Conservation (phyloP, 1,284 basidiomycete species). For the Thecaphora frezii region DNA sequence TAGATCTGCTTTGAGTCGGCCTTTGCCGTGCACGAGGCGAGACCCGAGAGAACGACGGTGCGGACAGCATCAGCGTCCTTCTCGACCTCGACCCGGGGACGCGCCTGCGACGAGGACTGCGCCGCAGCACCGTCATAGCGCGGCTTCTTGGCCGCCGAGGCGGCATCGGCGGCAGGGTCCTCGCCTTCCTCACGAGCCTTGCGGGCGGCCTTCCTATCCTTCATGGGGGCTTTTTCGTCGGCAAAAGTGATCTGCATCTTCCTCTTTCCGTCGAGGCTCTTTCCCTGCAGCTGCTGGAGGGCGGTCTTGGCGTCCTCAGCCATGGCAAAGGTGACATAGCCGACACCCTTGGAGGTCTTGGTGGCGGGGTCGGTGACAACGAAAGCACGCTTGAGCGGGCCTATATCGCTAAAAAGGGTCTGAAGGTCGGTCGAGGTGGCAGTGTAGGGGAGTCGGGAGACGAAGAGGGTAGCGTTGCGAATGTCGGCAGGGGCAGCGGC, state of each 20-base stretch:
- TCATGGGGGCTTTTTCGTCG: constrained; percentile 37
- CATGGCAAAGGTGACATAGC: constrained; percentile 90
- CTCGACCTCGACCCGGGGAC: constrained; percentile 5
- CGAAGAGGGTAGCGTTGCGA: constrained; percentile 57
- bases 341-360: constrained; percentile 90
- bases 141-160: constrained; percentile 12
- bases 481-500: constrained; percentile 9
- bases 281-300: constrained; percentile 49
- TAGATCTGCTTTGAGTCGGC: constrained; percentile 54
- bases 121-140: constrained; percentile 9
- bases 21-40: constrained; percentile 37
- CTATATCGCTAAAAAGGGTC: constrained; percentile 91
- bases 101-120: not conserved
- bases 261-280: constrained; percentile 48
- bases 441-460: constrained; percentile 72
- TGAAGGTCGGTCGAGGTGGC: constrained; percentile 86
- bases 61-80: constrained; percentile 51
- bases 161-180: constrained; percentile 2
- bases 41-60: constrained; percentile 52
- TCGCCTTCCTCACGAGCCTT: not conserved
- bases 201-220: constrained; percentile 16
- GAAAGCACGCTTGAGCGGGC: constrained; percentile 89
- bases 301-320: constrained; percentile 74
- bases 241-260: constrained; percentile 52
- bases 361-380: constrained; percentile 79